A percentile compares a stretch with the other conserved stretches of the same genome.
phyloP scores from a whole-genome alignment of 371 early-diverging fungal species.

The Dichotomocladium elegans region DNA sequence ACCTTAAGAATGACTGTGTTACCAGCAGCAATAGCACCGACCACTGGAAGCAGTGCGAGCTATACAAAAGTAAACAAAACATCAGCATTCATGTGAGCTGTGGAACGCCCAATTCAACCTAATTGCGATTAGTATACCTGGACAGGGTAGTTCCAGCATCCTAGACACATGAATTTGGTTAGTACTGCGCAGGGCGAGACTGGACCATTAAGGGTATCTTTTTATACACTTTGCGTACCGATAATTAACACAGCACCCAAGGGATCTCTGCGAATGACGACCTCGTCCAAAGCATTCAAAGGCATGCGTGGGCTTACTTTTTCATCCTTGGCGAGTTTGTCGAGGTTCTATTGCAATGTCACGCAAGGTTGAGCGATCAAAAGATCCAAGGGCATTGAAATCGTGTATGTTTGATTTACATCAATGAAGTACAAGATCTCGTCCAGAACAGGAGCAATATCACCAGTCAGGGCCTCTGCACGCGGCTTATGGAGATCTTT shows the following conservation, averaged over 20 bases:
- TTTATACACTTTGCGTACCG: slow-evolving; percentile 18
- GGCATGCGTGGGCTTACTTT: slow-evolving; percentile 27
- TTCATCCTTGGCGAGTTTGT: slow-evolving; percentile 56
- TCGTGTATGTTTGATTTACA: too few relatives aligned
- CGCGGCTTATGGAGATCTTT: slow-evolving; percentile 67
- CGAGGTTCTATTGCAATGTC: slow-evolving; percentile 44
- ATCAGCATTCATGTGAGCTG: too few relatives aligned
- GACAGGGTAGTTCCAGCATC: slow-evolving; percentile 49
- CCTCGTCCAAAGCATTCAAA: slow-evolving; percentile 32
- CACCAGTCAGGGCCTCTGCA: slow-evolving; percentile 54
- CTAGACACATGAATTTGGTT: slow-evolving; percentile 7
- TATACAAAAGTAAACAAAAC: too few relatives aligned
- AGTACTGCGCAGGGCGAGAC: background rate
- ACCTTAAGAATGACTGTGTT: slow-evolving; percentile 75
- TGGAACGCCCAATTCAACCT: too few relatives aligned
- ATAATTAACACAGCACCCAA: slow-evolving; percentile 69
- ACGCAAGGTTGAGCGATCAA: background rate
- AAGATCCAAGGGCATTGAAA: background rate
- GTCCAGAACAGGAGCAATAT: slow-evolving; percentile 57
- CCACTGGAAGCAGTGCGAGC: slow-evolving; percentile 50
- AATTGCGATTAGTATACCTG: too few relatives aligned
- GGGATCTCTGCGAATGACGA: slow-evolving; percentile 68
- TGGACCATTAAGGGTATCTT: background rate
- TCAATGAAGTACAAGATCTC: slow-evolving; percentile 47
- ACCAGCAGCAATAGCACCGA: slow-evolving; percentile 90